A percentile compares a stretch with the other conserved stretches of the same genome.
Evolutionary conservation across 1,139 yeast genomes (phyloP).

Genomic region (Zhuliangozyma parablackwelliae): DNA sequence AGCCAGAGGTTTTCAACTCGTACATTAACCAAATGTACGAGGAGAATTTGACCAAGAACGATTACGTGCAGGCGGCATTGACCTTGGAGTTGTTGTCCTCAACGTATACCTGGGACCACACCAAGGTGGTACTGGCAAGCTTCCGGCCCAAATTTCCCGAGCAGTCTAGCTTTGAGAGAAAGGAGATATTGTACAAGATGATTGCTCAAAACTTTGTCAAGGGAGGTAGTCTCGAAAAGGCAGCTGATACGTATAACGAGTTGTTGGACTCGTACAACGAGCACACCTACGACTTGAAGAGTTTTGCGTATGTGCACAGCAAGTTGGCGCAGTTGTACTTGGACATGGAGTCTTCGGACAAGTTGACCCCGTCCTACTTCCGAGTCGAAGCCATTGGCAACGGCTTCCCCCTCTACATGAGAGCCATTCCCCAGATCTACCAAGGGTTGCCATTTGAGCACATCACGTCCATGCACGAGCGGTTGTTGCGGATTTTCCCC

Average conservation of each 20-base stretch:
- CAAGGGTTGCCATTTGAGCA: conserved; percentile 90
- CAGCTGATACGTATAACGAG: conserved; percentile 73
- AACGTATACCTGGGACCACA: conserved; percentile 74
- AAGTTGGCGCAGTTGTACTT: conserved; percentile 66
- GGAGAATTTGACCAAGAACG: conserved; percentile 54
- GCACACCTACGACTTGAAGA: conserved; percentile 70
- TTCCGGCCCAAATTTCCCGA: conserved; percentile 70
- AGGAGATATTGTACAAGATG: conserved; percentile 65
- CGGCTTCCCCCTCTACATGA: conserved; percentile 75
- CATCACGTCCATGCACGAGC: conserved; percentile 75
- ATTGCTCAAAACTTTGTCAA: conserved; percentile 68
- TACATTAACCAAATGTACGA: conserved; percentile 74
- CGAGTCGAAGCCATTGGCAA: conserved; percentile 77
- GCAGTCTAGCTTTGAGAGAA: conserved; percentile 78
- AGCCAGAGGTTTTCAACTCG: conserved; percentile 76
- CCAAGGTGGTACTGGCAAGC: conserved; percentile 51
- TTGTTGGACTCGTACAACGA: conserved; percentile 71
- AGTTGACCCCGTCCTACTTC: conserved; percentile 74
- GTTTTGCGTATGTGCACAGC: conserved; percentile 69
- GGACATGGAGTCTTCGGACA: conserved; percentile 66
- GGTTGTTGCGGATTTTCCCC: conserved; percentile 71
- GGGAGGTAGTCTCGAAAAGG: conserved; percentile 74
- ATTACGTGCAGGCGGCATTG: conserved; percentile 78
- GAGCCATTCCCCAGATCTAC: conserved; percentile 75
- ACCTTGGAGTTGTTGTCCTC: conserved; percentile 74